Conservation (phyloP, 2,329 filamentous ascomycete genomes). For the Cadophora luteo-olivacea region DNA sequence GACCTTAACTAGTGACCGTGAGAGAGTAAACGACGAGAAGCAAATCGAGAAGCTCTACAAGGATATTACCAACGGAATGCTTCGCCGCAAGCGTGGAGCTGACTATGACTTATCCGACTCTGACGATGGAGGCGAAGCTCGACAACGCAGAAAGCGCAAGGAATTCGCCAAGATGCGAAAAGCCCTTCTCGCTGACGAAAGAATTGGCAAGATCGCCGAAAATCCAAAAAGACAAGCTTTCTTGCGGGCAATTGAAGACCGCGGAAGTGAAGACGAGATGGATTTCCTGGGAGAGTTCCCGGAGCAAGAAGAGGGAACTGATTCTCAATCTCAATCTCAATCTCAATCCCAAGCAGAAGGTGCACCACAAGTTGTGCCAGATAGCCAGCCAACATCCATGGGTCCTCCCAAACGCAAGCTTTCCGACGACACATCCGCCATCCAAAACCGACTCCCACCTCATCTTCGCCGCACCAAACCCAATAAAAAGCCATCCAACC, state of each 20-base stretch:
- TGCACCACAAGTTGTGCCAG: conserved; percentile 48
- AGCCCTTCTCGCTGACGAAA: conserved; percentile 85
- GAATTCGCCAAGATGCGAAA: conserved; percentile 94
- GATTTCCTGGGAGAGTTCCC: conserved; percentile 70
- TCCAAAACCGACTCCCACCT: conserved; percentile 61
- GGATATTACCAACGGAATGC: conserved; percentile 86
- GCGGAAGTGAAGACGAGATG: conserved; percentile 75
- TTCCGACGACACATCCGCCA: conserved; percentile 48
- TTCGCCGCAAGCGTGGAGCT: conserved; percentile 81
- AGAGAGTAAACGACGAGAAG: conserved; percentile 82
- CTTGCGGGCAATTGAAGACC: conserved; percentile 86
- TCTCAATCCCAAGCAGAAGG: conserved; percentile 46
- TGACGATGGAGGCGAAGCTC: conserved; percentile 82
- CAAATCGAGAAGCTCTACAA: conserved; percentile 90
- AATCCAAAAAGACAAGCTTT: conserved; percentile 92
- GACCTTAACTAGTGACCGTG: conserved; percentile 66
- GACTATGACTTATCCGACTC: conserved; percentile 89
- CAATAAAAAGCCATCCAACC: conserved; percentile 72
- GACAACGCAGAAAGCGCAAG: conserved; percentile 79
- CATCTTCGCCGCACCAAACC: conserved; percentile 65
- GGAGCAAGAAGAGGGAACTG: conserved; percentile 48
- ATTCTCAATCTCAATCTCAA: conserved; percentile 51
- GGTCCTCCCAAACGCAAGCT: conserved; percentile 50
- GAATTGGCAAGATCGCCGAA: conserved; percentile 86
- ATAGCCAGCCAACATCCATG: conserved; percentile 55